Conservation (phyloP, 2,329 filamentous ascomycete species). For the Stagonosporopsis rhizophila region DNA sequence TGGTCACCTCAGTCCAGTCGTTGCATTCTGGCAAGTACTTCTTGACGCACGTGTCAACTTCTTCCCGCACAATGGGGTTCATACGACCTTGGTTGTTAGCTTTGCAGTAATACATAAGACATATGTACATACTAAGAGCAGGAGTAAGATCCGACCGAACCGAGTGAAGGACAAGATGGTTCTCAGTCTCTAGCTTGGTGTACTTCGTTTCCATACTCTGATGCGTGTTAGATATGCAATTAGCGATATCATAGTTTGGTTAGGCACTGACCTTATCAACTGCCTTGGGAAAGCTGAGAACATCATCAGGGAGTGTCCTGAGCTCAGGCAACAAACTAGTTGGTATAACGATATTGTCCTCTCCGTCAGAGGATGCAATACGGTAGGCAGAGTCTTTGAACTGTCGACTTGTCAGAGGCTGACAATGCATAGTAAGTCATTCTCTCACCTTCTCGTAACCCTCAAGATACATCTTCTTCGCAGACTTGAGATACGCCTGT, state of each 20-base stretch:
- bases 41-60: conserved; percentile 39
- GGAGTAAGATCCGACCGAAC: conserved; percentile 47
- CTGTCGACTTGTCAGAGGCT: conserved; percentile 22
- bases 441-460: conserved; percentile 38
- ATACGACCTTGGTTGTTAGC: conserved; percentile 37
- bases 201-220: conserved; percentile 43
- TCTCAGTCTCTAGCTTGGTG: conserved; percentile 35
- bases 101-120: background rate
- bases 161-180: conserved; percentile 25
- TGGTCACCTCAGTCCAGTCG: conserved; percentile 42
- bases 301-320: conserved; percentile 41
- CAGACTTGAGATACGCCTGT: conserved; percentile 29
- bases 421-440: too few species aligned
- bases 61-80: conserved; percentile 36
- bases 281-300: conserved; percentile 42
- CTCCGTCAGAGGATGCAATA: conserved; percentile 27
- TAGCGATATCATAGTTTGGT: background rate
- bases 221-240: background rate
- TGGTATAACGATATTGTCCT: conserved; percentile 38
- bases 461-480: conserved; percentile 35
- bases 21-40: conserved; percentile 38
- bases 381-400: conserved; percentile 41
- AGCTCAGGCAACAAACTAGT: conserved; percentile 42
- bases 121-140: conserved; percentile 36
- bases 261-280: conserved; percentile 33